Conservation (phyloP, 352 stramenopile species). For the Discostella stelligera region DNA sequence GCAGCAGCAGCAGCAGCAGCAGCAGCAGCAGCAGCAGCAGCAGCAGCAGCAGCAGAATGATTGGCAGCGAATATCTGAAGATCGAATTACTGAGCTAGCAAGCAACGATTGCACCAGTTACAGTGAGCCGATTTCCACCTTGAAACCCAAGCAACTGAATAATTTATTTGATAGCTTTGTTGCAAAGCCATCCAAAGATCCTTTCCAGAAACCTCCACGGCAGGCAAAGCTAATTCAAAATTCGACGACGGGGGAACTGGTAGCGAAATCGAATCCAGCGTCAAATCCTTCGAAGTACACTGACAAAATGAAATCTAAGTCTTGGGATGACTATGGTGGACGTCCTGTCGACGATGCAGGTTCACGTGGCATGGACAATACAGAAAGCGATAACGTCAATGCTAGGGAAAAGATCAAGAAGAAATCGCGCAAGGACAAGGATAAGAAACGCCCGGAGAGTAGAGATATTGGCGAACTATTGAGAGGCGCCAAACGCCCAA, state of each 20-base stretch:
- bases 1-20: conserved; percentile 3
- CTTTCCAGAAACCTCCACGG: conserved; percentile 19
- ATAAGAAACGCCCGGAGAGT: conserved; percentile 11
- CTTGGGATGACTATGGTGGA: conserved; percentile 19
- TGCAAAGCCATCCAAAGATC: conserved; percentile 7
- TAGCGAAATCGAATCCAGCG: background rate
- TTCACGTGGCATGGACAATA: background rate
- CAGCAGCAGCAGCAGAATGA: background rate
- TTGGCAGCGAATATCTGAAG: background rate
- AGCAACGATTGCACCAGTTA: background rate
- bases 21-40: background rate
- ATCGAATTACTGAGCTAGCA: background rate
- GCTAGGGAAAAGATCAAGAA: conserved; percentile 19
- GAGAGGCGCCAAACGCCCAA: background rate
- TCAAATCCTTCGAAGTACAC: background rate
- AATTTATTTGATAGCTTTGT: conserved; percentile 14
- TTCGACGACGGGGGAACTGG: conserved; percentile 13
- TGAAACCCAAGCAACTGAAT: conserved; percentile 15
- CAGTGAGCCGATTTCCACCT: conserved; percentile 9
- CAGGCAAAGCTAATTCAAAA: conserved; percentile 24
- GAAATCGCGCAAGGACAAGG: conserved; percentile 18
- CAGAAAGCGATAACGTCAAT: conserved; percentile 9
- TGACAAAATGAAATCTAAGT: conserved; percentile 10
- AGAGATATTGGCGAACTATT: conserved; percentile 8
- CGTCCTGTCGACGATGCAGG: background rate